Conservation (phyloP, 2,329 filamentous ascomycete genomes). For the Torrubiellomyces zombiae region DNA sequence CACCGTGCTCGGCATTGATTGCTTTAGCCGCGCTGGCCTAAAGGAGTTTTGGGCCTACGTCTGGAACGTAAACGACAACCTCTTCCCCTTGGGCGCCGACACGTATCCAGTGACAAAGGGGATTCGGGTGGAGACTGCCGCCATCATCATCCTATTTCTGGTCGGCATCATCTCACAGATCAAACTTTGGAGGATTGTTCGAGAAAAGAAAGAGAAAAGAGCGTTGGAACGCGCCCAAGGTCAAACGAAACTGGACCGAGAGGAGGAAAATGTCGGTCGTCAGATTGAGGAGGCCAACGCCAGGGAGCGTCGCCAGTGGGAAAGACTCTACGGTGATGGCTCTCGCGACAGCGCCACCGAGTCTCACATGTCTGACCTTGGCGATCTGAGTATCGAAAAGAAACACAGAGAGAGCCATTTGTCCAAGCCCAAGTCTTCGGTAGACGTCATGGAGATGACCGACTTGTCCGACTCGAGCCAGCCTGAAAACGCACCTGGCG, state of each 20-base stretch:
- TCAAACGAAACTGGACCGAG: slow-evolving; percentile 36
- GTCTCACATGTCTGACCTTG: slow-evolving; percentile 34
- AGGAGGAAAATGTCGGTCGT: slow-evolving; percentile 56
- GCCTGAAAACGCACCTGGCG: slow-evolving; percentile 14
- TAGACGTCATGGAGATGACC: slow-evolving; percentile 37
- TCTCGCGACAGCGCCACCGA: slow-evolving; percentile 15
- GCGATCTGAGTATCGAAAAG: slow-evolving; percentile 31
- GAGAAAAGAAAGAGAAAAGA: slow-evolving; percentile 38
- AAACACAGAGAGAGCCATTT: slow-evolving; percentile 16
- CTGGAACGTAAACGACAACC: slow-evolving; percentile 63
- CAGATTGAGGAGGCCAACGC: slow-evolving; percentile 45
- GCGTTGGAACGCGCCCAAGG: slow-evolving; percentile 32
- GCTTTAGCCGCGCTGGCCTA: slow-evolving; percentile 72
- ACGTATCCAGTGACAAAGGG: slow-evolving; percentile 78
- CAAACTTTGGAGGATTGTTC: slow-evolving; percentile 70
- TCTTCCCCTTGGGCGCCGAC: slow-evolving; percentile 60
- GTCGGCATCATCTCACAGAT: slow-evolving; percentile 71
- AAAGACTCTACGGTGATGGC: slow-evolving; percentile 55
- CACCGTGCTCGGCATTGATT: slow-evolving; percentile 73
- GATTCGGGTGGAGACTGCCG: slow-evolving; percentile 71
- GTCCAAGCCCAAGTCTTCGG: slow-evolving; percentile 19
- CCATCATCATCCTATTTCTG: slow-evolving; percentile 56
- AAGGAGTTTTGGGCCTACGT: slow-evolving; percentile 96
- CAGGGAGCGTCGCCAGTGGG: slow-evolving; percentile 54
- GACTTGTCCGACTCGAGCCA: slow-evolving; percentile 24